Base-by-base conservation (phyloP, 768 basidiomycete species). In the Leucosporidium creatinivorum region DNA sequence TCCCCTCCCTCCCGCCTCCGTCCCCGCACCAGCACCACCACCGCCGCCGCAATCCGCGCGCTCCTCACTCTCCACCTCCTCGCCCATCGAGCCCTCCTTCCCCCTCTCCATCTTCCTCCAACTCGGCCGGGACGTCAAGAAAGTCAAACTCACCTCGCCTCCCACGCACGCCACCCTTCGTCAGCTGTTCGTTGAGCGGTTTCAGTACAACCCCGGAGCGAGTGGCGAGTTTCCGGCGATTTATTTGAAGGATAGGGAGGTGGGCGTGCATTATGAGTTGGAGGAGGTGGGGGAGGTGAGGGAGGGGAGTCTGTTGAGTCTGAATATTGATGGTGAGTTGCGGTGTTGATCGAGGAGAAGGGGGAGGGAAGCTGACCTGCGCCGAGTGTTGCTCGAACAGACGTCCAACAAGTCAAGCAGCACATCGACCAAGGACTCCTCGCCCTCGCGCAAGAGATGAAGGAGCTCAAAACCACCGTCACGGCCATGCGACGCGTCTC, bases 381-480 rank as follows among this genome's bases (percentile, higher is more conserved):
- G 7, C 18, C 10, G n/a, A 12, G 54, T 48, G 19, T 21, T 12
- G 15, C 39, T 44, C 39, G 10, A 44, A 15, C 57, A 99, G 94
- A 92, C 28, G 86, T 98, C 63, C 93, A 99, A 79, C 94, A 98
- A 77, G 94, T 99, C 78, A 97, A 94, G 77, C 92, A 97, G 75
- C 94, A 99, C 77, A 93, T 99, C 73, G 94, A 99, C 75, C 75
- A 85, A 3, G 93, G 94, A 74, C 93, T 99, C 69, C 86, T 89
- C 0, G 81, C 81, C 0, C 81, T 99, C 23, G 86, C 90, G 36
- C 87, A 88, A 70, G 93, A 98, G 67, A 84, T 97, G 79, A 91
- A 92, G 73, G 93, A 98, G 51, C 83, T 98, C 73, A 87, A 86
- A 74, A 80, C 82, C 3, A 81, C 83, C 4, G 85, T 98, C 48